Evolutionary conservation across 164 flowering plant genomes (phyloP), one percentile per base, ranked within the genome.

Genomic region (Taxillus chinensis): DNA sequence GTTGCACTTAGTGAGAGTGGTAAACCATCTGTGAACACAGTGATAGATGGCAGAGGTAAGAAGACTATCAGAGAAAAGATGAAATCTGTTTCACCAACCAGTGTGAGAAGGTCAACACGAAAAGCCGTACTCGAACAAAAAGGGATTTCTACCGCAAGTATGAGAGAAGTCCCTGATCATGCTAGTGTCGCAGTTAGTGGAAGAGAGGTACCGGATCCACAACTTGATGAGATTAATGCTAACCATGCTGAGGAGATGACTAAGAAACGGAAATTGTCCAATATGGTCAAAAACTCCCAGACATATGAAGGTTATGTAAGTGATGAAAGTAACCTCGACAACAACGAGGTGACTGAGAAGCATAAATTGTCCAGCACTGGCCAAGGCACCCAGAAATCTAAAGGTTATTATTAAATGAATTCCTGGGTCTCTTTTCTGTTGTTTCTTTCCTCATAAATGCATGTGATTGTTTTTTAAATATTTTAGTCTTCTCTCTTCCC

Each of bases 41-140:
- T 11, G 13, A 11, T 48, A 14, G 0, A 63, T 63, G 55, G 17
- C 14, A 55, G 58, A 41, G 58, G 42, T 54, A 63, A 64, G 45
- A 37, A 15, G 11, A 57, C n/a, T 1, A 10, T 64, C 53, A 6
- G 37, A 61, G 66, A 51, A 45, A 68, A 62, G 15, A 40, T 39
- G 41, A 57, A 61, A 14, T 58, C 14, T 59, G 14, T 42, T 3
- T 10, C 37, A 37, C 38, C 13, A 15, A 41, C 67, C 45, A 45
- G 8, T 15, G 5, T 8, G 11, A 65, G 45, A 45, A 51, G 57
- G 41, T 64, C 65, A 37, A 60, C 65, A 13, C 68, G 68, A 55
- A 64, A 61, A 53, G 62, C 62, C 60, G 53, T 50, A 55, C 16
- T 41, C 9, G 61, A 42, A 41, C 59, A 51, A 57, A 51, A 42